Conservation (phyloP, 352 stramenopile genomes). For the Phytophthora tentaculata region DNA sequence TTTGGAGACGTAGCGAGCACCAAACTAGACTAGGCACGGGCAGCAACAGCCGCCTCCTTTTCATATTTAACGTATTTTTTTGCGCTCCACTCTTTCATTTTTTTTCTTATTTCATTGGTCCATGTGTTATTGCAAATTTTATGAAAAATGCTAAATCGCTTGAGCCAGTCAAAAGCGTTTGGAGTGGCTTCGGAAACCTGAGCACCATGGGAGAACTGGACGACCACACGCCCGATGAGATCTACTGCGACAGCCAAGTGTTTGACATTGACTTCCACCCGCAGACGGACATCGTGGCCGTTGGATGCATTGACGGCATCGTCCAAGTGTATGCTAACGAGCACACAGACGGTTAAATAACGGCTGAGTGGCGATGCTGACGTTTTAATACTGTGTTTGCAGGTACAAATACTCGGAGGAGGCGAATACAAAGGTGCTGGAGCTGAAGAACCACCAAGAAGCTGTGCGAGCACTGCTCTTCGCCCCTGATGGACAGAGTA, state of each 20-base stretch:
- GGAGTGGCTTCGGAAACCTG: background rate
- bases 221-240: constrained; percentile 82
- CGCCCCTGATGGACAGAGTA: constrained; percentile 79
- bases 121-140: background rate
- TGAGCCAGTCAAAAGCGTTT: constrained; percentile 25
- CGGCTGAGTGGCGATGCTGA: background rate
- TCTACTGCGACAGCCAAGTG: constrained; percentile 75
- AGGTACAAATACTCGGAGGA: constrained; percentile 87
- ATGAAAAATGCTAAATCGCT: constrained; percentile 5
- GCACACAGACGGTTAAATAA: background rate
- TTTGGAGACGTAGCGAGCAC: background rate
- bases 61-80: constrained; percentile 36
- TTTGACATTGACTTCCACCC: constrained; percentile 91
- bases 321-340: constrained; percentile 76
- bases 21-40: background rate
- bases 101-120: constrained; percentile 11
- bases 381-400: constrained; percentile 8
- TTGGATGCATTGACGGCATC: constrained; percentile 76
- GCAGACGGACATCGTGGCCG: constrained; percentile 65
- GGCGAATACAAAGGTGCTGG: constrained; percentile 69
- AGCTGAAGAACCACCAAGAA: constrained; percentile 81
- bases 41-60: constrained; percentile 1
- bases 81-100: constrained; percentile 11
- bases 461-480: constrained; percentile 76
- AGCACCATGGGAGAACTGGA: constrained; percentile 66